Evolutionary conservation across 1,139 yeast genomes (phyloP), one percentile per base, ranked within the genome.

Genomic region (Geotrichum bryndzae): DNA sequence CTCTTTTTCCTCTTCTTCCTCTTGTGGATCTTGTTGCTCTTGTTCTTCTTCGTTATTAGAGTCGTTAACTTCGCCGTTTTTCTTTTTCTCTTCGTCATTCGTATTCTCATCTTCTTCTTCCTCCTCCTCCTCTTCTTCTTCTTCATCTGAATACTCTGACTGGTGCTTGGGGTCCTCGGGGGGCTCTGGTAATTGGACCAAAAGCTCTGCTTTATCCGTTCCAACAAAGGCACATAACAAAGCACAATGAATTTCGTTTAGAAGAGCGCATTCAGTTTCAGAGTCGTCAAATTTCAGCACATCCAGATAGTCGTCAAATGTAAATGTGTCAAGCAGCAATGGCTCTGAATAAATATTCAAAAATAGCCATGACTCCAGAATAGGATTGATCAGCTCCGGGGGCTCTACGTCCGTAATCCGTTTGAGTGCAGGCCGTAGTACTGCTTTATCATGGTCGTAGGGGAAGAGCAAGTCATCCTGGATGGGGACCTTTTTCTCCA

Each of bases 161-260:
- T 57, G 53, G 25, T 55, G 55, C 25, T 57, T 62, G 7, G 59
- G 64, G 3, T 64, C 67, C 48, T 66, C 64, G 53, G 73, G 72
- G 1, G 78, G 73, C 15, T 61, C 63, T 1, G 86, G 85, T 22
- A 82, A 70, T n/a, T 71, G 72, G 2, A 82, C 72, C 58, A 75
- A 69, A 45, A 83, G 65, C 38, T 65, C 67, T 22, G 70, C 63
- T 4, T 62, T 63, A 1, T 69, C 68, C 3, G 68, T 64, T 8
- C 68, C 70, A 31, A 73, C 70, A 15, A 74, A 54, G 5, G 68
- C 70, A 31, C 73, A 67, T 29, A 78, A 63, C 35, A 78, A 59
- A 0, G 88, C 81, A 72, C 96, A 87, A 77, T 87, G 89, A 7
- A 90, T 80, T 73, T 88, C 96, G 68, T 86, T 84, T 56, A 89